Percentiles rank a stretch among this genome's conserved stretches.
These are phyloP conservation scores for Arthrinium phaeospermum DNA, from an alignment of 2,329 filamentous ascomycete species.

Conservation along the genomic window DNA sequence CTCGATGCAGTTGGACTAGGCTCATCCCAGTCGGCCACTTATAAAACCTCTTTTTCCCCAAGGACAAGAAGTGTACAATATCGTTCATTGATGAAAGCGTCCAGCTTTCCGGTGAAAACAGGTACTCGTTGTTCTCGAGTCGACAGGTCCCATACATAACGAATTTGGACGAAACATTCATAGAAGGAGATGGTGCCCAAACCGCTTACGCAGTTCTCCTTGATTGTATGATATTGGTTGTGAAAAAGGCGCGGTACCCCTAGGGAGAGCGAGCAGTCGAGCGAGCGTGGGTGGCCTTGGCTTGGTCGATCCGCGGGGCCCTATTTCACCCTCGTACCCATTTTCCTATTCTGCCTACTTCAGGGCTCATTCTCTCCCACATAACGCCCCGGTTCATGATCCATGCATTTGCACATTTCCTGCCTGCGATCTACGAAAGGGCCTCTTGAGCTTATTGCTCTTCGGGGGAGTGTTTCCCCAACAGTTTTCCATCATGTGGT, in stretches of 20 bases:
- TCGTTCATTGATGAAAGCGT: neutral
- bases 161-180: conserved; percentile 3
- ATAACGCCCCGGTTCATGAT: neutral
- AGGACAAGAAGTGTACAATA: conserved; percentile 11
- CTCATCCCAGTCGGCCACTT: neutral
- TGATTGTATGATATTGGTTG: conserved; percentile 3
- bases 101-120: neutral
- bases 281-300: neutral
- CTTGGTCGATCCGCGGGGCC: neutral
- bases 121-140: conserved; percentile 2
- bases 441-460: neutral
- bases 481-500: neutral
- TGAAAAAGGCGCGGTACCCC: neutral
- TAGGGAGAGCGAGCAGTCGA: neutral
- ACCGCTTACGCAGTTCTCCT: neutral
- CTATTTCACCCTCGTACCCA: neutral
- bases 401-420: neutral
- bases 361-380: neutral
- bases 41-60: neutral
- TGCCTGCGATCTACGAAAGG: neutral
- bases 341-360: neutral
- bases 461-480: neutral
- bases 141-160: neutral
- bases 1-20: conserved; percentile 10
- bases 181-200: neutral